These are phyloP conservation scores for Cadophora gregata DNA, from an alignment of 2,329 filamentous ascomycete species.

Conservation along the genomic window DNA sequence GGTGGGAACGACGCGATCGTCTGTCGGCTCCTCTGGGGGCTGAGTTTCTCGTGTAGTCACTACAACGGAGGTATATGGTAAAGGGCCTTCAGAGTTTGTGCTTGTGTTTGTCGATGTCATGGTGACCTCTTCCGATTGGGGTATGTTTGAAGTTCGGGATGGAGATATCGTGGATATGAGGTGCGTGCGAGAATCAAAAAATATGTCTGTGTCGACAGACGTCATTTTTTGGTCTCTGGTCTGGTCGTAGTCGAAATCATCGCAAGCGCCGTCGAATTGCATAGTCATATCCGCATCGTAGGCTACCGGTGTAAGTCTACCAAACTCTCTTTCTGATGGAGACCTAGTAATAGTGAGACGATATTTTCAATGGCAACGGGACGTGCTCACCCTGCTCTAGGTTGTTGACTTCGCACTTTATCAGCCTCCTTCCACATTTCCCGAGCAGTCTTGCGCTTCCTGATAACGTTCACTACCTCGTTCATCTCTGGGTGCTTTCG, in stretches of 20 bases:
- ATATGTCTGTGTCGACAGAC: neutral
- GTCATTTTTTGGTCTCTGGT: neutral
- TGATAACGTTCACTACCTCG: constrained; percentile 30
- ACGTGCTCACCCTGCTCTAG: constrained; percentile 15
- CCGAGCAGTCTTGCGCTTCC: constrained; percentile 31
- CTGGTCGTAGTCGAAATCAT: neutral
- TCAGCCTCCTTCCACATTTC: constrained; percentile 35
- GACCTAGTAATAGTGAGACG: neutral
- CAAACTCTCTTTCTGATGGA: neutral
- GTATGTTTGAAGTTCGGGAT: neutral
- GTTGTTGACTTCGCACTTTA: constrained; percentile 3
- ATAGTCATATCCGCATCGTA: neutral
- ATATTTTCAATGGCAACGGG: no score
- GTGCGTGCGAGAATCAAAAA: neutral
- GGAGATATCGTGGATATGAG: neutral
- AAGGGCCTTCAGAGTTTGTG: neutral
- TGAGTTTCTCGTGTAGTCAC: neutral
- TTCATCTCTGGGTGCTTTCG: constrained; percentile 32
- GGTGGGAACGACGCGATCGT: constrained; percentile 62
- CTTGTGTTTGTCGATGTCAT: neutral
- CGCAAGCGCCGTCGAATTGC: constrained; percentile 9
- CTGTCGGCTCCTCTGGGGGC: no score
- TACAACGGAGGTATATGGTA: neutral
- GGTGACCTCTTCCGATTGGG: neutral
- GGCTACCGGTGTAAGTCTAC: constrained; percentile 1